Evolutionary conservation across 2,329 filamentous ascomycete genomes (phyloP).

Genomic region (Thelonectria olida): DNA sequence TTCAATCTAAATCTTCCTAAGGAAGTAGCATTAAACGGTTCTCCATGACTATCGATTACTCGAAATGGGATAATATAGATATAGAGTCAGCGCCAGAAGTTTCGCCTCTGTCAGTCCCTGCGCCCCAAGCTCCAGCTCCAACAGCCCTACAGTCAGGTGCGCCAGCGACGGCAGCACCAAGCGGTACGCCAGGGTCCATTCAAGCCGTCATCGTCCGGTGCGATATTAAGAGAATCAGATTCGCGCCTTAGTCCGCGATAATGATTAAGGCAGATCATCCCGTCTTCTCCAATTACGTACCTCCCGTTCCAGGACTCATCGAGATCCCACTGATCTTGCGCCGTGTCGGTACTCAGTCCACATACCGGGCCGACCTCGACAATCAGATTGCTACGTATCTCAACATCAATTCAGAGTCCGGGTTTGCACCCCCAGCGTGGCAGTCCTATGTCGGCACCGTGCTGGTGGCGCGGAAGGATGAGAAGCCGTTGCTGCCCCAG

Average conservation of each 20-base stretch:
- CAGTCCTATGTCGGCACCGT: conserved; percentile 16
- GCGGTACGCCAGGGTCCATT: not conserved
- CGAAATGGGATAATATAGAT: too few relatives aligned
- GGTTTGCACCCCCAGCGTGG: conserved; percentile 14
- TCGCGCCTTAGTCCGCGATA: too few relatives aligned
- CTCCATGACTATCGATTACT: too few relatives aligned
- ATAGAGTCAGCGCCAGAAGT: too few relatives aligned
- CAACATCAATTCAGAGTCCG: conserved; percentile 11
- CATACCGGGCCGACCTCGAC: conserved; percentile 15
- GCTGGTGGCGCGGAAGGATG: too few relatives aligned
- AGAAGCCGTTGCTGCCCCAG: conserved; percentile 12
- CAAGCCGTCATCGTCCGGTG: conserved; percentile 8
- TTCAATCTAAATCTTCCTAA: too few relatives aligned
- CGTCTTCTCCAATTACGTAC: too few relatives aligned
- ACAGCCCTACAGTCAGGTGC: not conserved
- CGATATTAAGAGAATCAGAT: too few relatives aligned
- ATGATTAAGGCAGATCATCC: too few relatives aligned
- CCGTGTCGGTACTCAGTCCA: conserved; percentile 9
- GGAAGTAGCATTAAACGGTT: too few relatives aligned
- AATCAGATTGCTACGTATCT: conserved; percentile 19
- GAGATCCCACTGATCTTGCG: conserved; percentile 13
- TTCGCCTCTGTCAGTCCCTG: too few relatives aligned
- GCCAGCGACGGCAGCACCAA: not conserved
- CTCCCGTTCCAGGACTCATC: conserved; percentile 6
- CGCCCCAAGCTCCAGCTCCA: too few relatives aligned